Conservation (phyloP, 768 basidiomycete genomes). For the Holtermannia corniformis region DNA sequence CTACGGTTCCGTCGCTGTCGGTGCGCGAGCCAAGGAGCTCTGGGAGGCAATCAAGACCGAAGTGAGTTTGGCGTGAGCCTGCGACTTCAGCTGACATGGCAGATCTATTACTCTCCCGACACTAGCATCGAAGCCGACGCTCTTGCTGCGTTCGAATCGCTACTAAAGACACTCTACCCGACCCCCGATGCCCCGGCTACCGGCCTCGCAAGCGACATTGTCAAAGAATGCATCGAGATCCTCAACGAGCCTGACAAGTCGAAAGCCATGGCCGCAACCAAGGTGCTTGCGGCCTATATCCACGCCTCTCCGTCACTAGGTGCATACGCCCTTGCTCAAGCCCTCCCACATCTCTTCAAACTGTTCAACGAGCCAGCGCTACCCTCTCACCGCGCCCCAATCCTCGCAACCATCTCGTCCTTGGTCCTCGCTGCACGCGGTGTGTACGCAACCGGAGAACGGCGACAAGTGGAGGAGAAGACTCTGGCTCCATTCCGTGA, state of each 20-base stretch:
- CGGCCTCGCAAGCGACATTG: slow-evolving; percentile 62
- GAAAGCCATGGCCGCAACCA: slow-evolving; percentile 78
- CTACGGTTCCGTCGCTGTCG: slow-evolving; percentile 60
- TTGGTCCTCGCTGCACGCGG: slow-evolving; percentile 47
- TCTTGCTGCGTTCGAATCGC: slow-evolving; percentile 56
- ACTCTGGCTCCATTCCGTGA: slow-evolving; percentile 61
- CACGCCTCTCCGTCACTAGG: slow-evolving; percentile 64
- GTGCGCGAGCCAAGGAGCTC: slow-evolving; percentile 60
- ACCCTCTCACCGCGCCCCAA: slow-evolving; percentile 49
- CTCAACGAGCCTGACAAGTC: slow-evolving; percentile 87
- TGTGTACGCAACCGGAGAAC: slow-evolving; percentile 20
- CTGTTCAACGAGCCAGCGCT: slow-evolving; percentile 55
- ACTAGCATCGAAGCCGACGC: slow-evolving; percentile 62
- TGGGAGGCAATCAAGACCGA: slow-evolving; percentile 89
- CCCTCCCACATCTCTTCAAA: slow-evolving; percentile 63
- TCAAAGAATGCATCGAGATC: slow-evolving; percentile 67
- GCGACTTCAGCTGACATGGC: neutral
- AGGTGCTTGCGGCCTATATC: slow-evolving; percentile 67
- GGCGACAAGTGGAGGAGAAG: slow-evolving; percentile 30
- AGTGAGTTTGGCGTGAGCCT: slow-evolving; percentile 45
- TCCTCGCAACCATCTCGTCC: slow-evolving; percentile 52
- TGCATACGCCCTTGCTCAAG: slow-evolving; percentile 57
- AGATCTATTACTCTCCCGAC: slow-evolving; percentile 94
- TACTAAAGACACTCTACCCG: slow-evolving; percentile 66
- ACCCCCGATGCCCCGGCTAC: slow-evolving; percentile 40